Percentiles rank a stretch among this genome's conserved stretches.
Evolutionary conservation across 257 asterid species (phyloP).

Genomic region (Fraxinus anomala): DNA sequence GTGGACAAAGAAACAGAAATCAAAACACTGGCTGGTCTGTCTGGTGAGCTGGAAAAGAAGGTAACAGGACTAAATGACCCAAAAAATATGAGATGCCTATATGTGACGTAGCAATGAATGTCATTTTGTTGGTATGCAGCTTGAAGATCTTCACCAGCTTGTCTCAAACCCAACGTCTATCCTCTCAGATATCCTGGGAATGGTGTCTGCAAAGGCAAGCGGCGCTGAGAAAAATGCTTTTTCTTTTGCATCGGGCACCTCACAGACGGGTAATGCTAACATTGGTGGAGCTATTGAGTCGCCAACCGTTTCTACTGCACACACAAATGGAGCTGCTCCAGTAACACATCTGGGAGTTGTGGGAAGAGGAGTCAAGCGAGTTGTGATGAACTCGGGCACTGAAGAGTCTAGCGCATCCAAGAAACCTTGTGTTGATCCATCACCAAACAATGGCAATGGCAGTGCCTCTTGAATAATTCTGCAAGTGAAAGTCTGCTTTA

Average conservation of each 20-base stretch:
- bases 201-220: slow-evolving; percentile 63
- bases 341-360: slow-evolving; percentile 93
- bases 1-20: slow-evolving; percentile 65
- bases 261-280: slow-evolving; percentile 45
- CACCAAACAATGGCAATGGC: slow-evolving; percentile 45
- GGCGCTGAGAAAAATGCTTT: slow-evolving; percentile 37
- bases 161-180: slow-evolving; percentile 67
- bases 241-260: slow-evolving; percentile 50
- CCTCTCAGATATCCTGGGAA: slow-evolving; percentile 64
- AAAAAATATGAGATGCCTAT: neutral
- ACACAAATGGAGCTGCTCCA: slow-evolving; percentile 54
- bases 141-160: slow-evolving; percentile 91
- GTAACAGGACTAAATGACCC: slow-evolving; percentile 31
- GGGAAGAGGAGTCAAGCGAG: slow-evolving; percentile 97
- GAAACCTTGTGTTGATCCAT: slow-evolving; percentile 62
- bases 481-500: slow-evolving; percentile 10
- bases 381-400: slow-evolving; percentile 51
- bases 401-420: slow-evolving; percentile 49
- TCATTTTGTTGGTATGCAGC: slow-evolving; percentile 50
- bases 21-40: slow-evolving; percentile 67
- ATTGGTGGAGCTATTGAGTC: slow-evolving; percentile 49
- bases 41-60: slow-evolving; percentile 84
- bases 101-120: slow-evolving; percentile 4
- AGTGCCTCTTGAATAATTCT: slow-evolving; percentile 42
- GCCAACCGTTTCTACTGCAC: slow-evolving; percentile 67